Evolutionary conservation across 2,329 filamentous ascomycete species (phyloP), one percentile per base, ranked within the genome.

Genomic region (Exserohilum turcica): DNA sequence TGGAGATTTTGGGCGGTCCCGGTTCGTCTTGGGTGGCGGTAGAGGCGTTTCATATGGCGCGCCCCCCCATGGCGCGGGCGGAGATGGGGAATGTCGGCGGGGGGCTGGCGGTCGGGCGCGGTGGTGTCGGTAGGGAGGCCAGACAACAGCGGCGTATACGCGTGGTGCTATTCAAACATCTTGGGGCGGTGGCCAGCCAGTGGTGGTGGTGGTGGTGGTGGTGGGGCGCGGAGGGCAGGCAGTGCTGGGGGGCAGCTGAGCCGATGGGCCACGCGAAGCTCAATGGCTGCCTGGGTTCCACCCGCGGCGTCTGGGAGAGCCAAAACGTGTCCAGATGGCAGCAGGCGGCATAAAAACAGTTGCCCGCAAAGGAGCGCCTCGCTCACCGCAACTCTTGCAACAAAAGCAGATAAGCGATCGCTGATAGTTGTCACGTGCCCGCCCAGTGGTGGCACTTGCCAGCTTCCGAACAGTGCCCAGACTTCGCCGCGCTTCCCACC

Each of bases 311-410:
- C 37, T 33, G 56, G 56, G 47, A 49, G 61, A 65, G 58, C 43
- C 51, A 61, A 62, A 71, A 72, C 68, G 70, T 73, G 70, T 71
- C 68, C 63, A 68, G 54, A 68, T 59, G 48, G 46, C 39, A 46
- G 40, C 40, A 42, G 29, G 7, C 28, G 16, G 27, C 52, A 60
- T 64, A 67, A 69, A 60, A 50, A 54, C 47, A 55, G 43, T 16
- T 28, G 10, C 43, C 47, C 24, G 43, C 33, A 35, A 48, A 43
- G 38, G 32, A 55, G 43, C 40, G 29, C 10, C 48, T 52, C 49
- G n/a, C n/a, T 60, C 61, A 61, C 58, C 54, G 59, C 67, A 67
- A 55, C 37, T 58, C 48, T 37, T 51, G 36, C 47, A 48, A 36
- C 21, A 48, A 32, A 51, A 40, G 31, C 57, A 56, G 63, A 67